A percentile compares a stretch with the other conserved stretches of the same genome.
Conservation (phyloP, 2,329 filamentous ascomycete genomes). For the Leptographium procerum region DNA sequence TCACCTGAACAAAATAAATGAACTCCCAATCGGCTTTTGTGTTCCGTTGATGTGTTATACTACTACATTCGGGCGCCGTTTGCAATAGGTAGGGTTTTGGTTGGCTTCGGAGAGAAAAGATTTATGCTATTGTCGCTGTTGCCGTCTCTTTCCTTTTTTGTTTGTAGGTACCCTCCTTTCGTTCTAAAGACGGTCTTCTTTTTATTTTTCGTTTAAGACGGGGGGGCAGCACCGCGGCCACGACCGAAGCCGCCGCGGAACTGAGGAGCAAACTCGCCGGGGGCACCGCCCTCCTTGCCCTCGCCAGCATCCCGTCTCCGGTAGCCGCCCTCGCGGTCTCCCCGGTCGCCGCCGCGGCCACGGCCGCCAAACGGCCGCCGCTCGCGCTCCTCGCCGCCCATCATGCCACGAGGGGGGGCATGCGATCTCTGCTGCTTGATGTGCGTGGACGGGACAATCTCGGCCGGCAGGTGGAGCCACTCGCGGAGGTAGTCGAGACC, state of each 20-base stretch:
- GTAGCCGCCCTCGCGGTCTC: constrained; percentile 83
- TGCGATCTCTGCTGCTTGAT: constrained; percentile 99
- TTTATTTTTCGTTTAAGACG: too few relatives aligned
- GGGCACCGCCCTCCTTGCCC: constrained; percentile 84
- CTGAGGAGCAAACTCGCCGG: constrained; percentile 82
- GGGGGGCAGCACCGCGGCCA: constrained; percentile 61
- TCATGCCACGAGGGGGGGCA: constrained; percentile 96
- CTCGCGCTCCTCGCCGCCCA: constrained; percentile 76
- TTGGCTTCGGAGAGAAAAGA: constrained; percentile 1
- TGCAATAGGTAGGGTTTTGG: constrained; percentile 4
- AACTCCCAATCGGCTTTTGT: constrained; percentile 10
- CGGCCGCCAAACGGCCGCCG: constrained; percentile 71
- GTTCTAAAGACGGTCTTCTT: constrained; percentile 21
- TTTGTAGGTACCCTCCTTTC: not conserved
- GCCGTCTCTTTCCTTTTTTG: not conserved
- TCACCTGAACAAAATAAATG: constrained; percentile 9
- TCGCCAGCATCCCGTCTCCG: constrained; percentile 78
- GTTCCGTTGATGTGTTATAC: constrained; percentile 1
- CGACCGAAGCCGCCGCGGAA: constrained; percentile 89
- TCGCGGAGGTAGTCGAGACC: constrained; percentile 99
- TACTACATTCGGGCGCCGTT: constrained; percentile 5
- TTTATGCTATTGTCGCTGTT: not conserved
- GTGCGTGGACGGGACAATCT: constrained; percentile 99
- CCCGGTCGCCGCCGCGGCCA: constrained; percentile 68
- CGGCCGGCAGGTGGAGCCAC: constrained; percentile 98